Percentiles rank a stretch among this genome's conserved stretches.
Conservation (phyloP, 2,329 filamentous ascomycete genomes). For the Colletotrichum tanaceti region DNA sequence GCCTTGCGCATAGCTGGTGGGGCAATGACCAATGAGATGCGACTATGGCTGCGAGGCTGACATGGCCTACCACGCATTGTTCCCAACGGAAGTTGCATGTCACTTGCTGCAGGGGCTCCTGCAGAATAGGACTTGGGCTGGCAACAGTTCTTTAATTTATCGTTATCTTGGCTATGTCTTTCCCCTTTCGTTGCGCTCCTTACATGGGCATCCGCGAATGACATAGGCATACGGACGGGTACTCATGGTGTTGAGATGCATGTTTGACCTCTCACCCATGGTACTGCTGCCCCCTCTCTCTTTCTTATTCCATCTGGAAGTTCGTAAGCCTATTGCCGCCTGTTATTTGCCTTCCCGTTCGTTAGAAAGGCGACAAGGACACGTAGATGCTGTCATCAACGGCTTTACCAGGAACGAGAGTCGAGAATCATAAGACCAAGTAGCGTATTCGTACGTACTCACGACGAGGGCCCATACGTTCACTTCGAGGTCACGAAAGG, state of each 20-base stretch:
- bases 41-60: conserved; percentile 30
- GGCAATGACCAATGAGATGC: conserved; percentile 23
- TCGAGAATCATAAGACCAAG: not conserved
- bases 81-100: conserved; percentile 13
- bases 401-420: not conserved
- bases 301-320: not conserved
- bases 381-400: not conserved
- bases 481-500: not conserved
- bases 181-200: not conserved
- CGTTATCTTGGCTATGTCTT: not conserved
- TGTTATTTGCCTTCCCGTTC: no score
- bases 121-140: conserved; percentile 6
- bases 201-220: not conserved
- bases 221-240: not conserved
- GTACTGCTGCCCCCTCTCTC: not conserved
- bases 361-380: no score
- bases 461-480: not conserved
- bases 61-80: not conserved
- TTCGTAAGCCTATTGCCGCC: no score
- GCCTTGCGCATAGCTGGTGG: conserved; percentile 28
- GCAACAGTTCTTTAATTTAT: not conserved
- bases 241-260: not conserved
- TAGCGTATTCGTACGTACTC: not conserved
- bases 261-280: not conserved
- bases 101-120: conserved; percentile 18